Evolutionary conservation across 2,329 filamentous ascomycete genomes (phyloP).

Genomic region (Colletotrichum sp.): DNA sequence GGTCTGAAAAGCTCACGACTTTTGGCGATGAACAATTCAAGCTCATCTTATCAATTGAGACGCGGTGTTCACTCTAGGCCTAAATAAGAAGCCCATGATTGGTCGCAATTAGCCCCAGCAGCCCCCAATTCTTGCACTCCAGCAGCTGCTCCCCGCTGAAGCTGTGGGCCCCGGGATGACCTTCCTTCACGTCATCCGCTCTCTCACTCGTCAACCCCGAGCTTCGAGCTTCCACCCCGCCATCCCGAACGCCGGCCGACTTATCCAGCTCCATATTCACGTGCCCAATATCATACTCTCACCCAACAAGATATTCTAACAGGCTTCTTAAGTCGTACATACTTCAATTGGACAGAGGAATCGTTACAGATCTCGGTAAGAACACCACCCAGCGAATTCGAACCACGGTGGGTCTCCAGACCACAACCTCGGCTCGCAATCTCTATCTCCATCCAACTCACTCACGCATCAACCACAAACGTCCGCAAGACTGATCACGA

Average conservation of each 20-base stretch:
- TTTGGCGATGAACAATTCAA: not conserved
- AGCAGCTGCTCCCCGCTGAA: not conserved
- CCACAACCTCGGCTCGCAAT: not conserved
- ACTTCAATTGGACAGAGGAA: too few relatives aligned
- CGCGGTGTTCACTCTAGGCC: not conserved
- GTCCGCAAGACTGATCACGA: not conserved
- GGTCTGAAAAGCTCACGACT: not conserved
- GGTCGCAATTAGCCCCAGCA: not conserved
- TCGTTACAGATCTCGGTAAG: not conserved
- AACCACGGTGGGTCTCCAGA: not conserved
- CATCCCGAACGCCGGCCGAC: not conserved
- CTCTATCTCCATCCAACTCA: not conserved
- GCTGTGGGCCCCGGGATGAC: not conserved
- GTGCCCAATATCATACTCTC: not conserved
- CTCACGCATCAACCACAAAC: rapidly evolving
- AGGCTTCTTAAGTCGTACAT: too few relatives aligned
- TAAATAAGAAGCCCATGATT: not conserved
- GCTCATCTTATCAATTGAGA: not conserved
- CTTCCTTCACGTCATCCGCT: not conserved
- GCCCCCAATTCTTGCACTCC: not conserved
- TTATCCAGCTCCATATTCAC: not conserved
- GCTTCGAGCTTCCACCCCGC: not conserved
- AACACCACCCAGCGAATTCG: rapidly evolving
- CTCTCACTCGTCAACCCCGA: not conserved
- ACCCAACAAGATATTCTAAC: too few relatives aligned